Conservation (phyloP, 768 basidiomycete genomes). For the Melanogaster broomeanus region DNA sequence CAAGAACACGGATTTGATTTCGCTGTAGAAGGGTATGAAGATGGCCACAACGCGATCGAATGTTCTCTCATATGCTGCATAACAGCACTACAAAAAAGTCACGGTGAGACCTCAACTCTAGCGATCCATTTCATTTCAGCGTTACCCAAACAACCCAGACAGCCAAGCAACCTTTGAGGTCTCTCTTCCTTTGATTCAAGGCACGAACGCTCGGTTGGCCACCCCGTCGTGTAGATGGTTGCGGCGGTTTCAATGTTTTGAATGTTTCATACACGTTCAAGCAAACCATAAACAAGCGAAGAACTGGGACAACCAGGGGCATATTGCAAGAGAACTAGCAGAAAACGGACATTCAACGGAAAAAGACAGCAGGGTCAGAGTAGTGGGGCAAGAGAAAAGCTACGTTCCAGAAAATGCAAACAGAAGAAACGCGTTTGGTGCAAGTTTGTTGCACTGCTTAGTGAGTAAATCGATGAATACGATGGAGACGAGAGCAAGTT, state of each 20-base stretch:
- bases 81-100: conserved; percentile 53
- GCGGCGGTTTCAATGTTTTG: conserved; percentile 75
- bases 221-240: conserved; percentile 47
- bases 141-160: conserved; percentile 88
- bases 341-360: conserved; percentile 9
- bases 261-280: conserved; percentile 83
- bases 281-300: conserved; percentile 71
- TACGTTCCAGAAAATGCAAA: conserved; percentile 1
- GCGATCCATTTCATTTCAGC: conserved; percentile 13
- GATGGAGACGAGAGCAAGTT: background rate
- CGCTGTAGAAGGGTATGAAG: conserved; percentile 82
- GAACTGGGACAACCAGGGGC: conserved; percentile 66
- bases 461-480: conserved; percentile 19
- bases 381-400: background rate
- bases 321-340: conserved; percentile 37
- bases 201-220: conserved; percentile 68
- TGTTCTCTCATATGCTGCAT: conserved; percentile 65
- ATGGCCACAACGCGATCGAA: conserved; percentile 65
- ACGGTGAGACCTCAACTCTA: conserved; percentile 10
- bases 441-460: conserved; percentile 4
- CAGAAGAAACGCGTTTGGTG: conserved; percentile 2
- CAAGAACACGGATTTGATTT: conserved; percentile 73
- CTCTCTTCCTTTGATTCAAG: conserved; percentile 73
- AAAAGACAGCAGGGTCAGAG: background rate
- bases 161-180: conserved; percentile 82